A percentile compares a stretch with the other conserved stretches of the same genome.
These are phyloP conservation scores for Brassica carinata DNA, from an alignment of 345 rosid genomes.

Conservation along the genomic window DNA sequence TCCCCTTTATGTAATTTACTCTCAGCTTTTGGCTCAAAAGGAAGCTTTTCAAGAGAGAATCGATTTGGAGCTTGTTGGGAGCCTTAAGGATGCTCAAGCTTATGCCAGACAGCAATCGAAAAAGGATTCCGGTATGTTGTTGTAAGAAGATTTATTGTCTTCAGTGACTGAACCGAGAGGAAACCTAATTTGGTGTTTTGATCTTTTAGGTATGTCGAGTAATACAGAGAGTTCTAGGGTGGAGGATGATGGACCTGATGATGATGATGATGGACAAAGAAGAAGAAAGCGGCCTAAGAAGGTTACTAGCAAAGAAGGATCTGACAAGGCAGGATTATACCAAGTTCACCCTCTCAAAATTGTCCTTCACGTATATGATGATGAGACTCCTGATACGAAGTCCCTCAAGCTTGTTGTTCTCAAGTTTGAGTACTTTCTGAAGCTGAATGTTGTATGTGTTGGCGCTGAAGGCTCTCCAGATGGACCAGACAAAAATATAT, in stretches of 20 bases:
- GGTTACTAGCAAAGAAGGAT: conserved; percentile 48
- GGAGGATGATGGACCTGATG: conserved; percentile 86
- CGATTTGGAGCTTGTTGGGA: conserved; percentile 81
- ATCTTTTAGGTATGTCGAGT: conserved; percentile 55
- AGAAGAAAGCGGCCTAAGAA: conserved; percentile 91
- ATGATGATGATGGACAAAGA: conserved; percentile 91
- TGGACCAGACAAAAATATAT: conserved; percentile 66
- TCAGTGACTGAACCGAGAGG: not conserved
- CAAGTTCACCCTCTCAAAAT: conserved; percentile 81
- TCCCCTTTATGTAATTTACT: conserved; percentile 80
- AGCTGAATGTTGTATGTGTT: conserved; percentile 82
- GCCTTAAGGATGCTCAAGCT: conserved; percentile 84
- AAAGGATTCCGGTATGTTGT: conserved; percentile 61
- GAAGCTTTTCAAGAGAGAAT: conserved; percentile 85
- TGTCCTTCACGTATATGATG: conserved; percentile 67
- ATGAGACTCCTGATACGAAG: conserved; percentile 66
- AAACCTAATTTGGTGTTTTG: conserved; percentile 16
- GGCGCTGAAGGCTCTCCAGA: conserved; percentile 75
- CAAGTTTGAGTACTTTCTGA: conserved; percentile 80
- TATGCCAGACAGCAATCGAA: conserved; percentile 81
- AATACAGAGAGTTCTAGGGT: conserved; percentile 64
- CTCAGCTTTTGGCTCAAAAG: conserved; percentile 85
- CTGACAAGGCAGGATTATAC: conserved; percentile 71
- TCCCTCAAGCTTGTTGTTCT: conserved; percentile 66
- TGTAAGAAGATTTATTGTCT: not conserved